phyloP scores from a whole-genome alignment of 1,284 basidiomycete species.

The Veloporphyrellus conicus region DNA sequence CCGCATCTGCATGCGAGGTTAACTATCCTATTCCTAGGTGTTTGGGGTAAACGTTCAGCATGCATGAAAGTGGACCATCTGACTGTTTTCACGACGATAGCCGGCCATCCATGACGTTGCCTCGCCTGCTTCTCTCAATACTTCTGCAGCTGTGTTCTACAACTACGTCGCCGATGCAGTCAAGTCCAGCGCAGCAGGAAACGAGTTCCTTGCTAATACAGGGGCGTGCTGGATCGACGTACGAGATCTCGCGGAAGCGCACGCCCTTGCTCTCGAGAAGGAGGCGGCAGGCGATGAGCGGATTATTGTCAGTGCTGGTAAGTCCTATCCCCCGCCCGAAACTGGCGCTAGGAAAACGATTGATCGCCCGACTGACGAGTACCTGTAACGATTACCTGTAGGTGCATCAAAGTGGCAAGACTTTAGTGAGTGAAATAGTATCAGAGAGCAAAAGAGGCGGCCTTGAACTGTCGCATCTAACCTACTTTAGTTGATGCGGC shows the following conservation, averaged over 20 bases:
- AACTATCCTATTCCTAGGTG: conserved; percentile 20
- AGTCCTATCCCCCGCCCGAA: conserved; percentile 1
- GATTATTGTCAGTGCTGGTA: conserved; percentile 46
- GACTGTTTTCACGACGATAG: conserved; percentile 16
- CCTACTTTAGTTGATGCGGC: conserved; percentile 26
- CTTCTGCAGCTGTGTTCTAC: conserved; percentile 38
- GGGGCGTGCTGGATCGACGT: conserved; percentile 35
- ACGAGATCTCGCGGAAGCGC: conserved; percentile 55
- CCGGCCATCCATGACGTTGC: conserved; percentile 50
- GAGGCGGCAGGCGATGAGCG: conserved; percentile 59
- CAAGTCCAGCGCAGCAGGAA: conserved; percentile 17
- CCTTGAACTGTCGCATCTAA: neutral
- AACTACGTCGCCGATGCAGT: conserved; percentile 30
- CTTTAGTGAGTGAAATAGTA: conserved; percentile 23
- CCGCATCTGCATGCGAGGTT: neutral
- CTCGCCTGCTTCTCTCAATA: conserved; percentile 46
- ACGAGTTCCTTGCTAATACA: conserved; percentile 27
- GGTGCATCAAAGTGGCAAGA: conserved; percentile 32
- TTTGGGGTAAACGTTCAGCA: conserved; percentile 32
- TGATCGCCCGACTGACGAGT: no score
- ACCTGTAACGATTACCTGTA: no score
- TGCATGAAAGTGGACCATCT: neutral
- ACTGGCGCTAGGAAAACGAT: no score
- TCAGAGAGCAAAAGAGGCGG: neutral
- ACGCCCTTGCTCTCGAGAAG: conserved; percentile 51